Percentiles rank a stretch among this genome's conserved stretches.
Conservation (phyloP, 192 early-diverging fungal genomes). For the Thamnidium elegans region DNA sequence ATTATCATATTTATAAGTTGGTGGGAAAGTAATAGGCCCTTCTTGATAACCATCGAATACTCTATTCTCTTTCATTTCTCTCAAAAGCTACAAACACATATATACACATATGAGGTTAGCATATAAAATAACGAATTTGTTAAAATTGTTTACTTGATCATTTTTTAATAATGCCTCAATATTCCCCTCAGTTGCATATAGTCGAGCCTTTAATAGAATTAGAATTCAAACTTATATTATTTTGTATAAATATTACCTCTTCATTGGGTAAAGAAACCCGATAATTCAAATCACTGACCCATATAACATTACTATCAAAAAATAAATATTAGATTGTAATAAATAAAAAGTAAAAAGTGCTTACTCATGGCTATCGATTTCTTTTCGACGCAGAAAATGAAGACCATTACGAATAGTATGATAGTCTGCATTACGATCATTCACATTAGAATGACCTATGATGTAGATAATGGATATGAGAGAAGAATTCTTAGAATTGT, state of each 20-base stretch:
- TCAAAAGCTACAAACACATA: slow-evolving; percentile 34
- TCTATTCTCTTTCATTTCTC: slow-evolving; percentile 55
- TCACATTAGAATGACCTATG: slow-evolving; percentile 59
- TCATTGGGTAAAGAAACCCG: slow-evolving; percentile 75
- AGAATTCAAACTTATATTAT: background rate
- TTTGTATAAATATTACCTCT: slow-evolving; percentile 44
- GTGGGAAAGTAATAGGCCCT: slow-evolving; percentile 65
- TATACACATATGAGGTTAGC: slow-evolving; percentile 12
- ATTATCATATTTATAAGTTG: slow-evolving; percentile 84
- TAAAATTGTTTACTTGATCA: slow-evolving; percentile 53
- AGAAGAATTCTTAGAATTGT: background rate
- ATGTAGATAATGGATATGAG: background rate
- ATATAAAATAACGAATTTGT: background rate
- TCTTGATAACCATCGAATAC: slow-evolving; percentile 82
- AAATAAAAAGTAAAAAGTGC: slow-evolving; percentile 18
- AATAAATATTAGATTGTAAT: background rate
- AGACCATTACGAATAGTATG: slow-evolving; percentile 74
- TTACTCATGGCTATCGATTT: slow-evolving; percentile 78
- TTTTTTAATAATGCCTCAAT: slow-evolving; percentile 49
- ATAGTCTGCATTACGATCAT: slow-evolving; percentile 84
- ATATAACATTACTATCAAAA: slow-evolving; percentile 56
- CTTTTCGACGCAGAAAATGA: slow-evolving; percentile 65
- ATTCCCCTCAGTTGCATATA: slow-evolving; percentile 39
- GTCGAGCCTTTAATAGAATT: slow-evolving; percentile 37
- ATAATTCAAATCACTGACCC: slow-evolving; percentile 96